Evolutionary conservation across 306 rosid species (phyloP).

Genomic region (Quercus gilva): DNA sequence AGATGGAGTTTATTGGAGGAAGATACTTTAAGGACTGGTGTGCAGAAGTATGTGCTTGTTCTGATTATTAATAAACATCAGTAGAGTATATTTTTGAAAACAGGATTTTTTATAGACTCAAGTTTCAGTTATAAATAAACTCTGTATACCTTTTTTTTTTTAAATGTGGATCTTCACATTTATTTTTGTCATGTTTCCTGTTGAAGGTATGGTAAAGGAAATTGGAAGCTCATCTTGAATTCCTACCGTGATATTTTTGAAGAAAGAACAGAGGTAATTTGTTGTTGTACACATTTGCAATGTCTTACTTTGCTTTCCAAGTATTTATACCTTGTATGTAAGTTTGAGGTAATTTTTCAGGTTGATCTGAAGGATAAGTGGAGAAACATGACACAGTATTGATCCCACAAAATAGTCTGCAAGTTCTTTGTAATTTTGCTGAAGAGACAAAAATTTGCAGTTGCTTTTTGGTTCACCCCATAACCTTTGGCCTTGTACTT

Average conservation of each 20-base stretch:
- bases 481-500: not conserved
- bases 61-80: slow-evolving; percentile 5
- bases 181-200: slow-evolving; percentile 24
- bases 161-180: not conserved
- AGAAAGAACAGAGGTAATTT: slow-evolving; percentile 48
- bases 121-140: not conserved
- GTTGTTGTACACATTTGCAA: slow-evolving; percentile 1
- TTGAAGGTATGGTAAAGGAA: slow-evolving; percentile 74
- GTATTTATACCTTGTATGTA: not conserved
- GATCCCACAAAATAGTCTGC: not conserved
- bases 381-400: slow-evolving; percentile 63
- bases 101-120: not conserved
- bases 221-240: slow-evolving; percentile 57
- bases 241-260: slow-evolving; percentile 18
- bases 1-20: slow-evolving; percentile 75
- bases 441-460: slow-evolving; percentile 6
- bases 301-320: slow-evolving; percentile 10
- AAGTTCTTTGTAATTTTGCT: not conserved
- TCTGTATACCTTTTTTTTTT: no score
- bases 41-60: slow-evolving; percentile 47
- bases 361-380: slow-evolving; percentile 95
- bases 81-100: not conserved
- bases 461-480: not conserved
- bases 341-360: slow-evolving; percentile 27
- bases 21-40: slow-evolving; percentile 63